Base-by-base conservation (phyloP, 306 rosid genomes). In the Prunus campanulata region DNA sequence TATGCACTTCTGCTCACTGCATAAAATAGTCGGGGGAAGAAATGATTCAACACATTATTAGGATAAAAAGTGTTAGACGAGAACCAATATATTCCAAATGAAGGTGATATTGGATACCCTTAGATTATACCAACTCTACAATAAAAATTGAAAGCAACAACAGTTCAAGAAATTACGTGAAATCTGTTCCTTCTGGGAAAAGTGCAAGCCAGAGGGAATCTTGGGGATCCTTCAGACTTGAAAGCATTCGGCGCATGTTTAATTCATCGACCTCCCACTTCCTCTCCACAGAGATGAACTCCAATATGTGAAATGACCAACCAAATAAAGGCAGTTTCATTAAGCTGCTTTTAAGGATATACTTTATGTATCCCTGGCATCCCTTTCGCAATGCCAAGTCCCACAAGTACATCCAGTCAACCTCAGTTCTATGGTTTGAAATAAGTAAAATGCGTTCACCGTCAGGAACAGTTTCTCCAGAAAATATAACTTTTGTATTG, bases 361-460 rank as follows among this genome's bases (percentile, higher is more conserved):
- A 91, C 78, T 84, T 91, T 80, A 91, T 83, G 83, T 57, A 85
- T 72, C 97, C 97, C 27, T 85, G 77, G 81, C 85, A 75, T 75
- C 89, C 95, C 79, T 91, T 91, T 63, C 97, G 84, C 85, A 84
- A 70, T 4, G 97, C 97, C 81, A 91, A 78, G 86, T 91, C 93
- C 97, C 97, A 91, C 81, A 89, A 79, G 72, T 91, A 91, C 97
- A 91, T 91, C 97, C 97, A 91, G 54, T 91, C 97, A 11, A 91
- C 93, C 81, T 91, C 97, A 19, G 97, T 91, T 82, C 97, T 83
- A 75, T 91, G 97, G 79, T 91, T 91, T 22, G 97, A 90, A 2
- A 91, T 86, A 74, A 91, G 83, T 80, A 91, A 77, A 77, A 85
- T 72, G 32, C 90, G 84, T 77, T 91, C 91, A 74, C 79, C 83